Base-by-base conservation (phyloP, 768 basidiomycete species). In the Tremella yokohamensis region DNA sequence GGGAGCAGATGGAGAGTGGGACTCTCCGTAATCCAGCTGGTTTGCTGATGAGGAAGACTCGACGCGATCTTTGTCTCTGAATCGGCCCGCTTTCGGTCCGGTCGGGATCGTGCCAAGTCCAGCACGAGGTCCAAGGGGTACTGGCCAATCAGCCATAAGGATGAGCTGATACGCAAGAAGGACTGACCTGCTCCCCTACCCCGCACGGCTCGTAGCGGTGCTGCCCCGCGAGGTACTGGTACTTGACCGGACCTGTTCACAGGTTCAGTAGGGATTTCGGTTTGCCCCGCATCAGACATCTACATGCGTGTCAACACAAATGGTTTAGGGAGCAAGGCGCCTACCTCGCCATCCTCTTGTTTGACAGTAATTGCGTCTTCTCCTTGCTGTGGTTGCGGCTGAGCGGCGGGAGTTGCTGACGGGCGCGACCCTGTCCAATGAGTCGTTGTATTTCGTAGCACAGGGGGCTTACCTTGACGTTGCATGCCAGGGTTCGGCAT, bases 1-100 rank as follows among this genome's bases (percentile, higher is more conserved):
- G 3, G 54, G 55, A 15, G 57, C 63, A 12, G 54, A 48, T 37
- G 29, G 45, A 12, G 51, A 42, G 19, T 37, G 13, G 4, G 61
- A 61, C 18, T 25, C 62, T n/a, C 70, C 71, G 37, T 73, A 73
- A 40, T 73, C 72, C 13, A 73, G 53, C 0, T 59, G 45, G 15
- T 56, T 59, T 2, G 65, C 61, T 12, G 58, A 44, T 4, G 61
- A 56, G 2, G 58, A 42, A 9, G 50, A 50, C 19, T 70, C 69
- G 29, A 70, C 72, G 2, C 62, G 54, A 53, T 73, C 72, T 48
- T 73, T 73, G 44, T 73, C 72, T 45, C 56, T 58, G 62, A 73
- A 73, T 55, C 72, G 62, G 24, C 72, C 72, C 26, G 69, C 72
- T 61, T 73, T 73, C 40, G 72, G 72, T 3, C 72, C 72, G 29